These are phyloP conservation scores for Chalara sp. DNA, from an alignment of 2,329 filamentous ascomycete genomes.

Conservation along the genomic window DNA sequence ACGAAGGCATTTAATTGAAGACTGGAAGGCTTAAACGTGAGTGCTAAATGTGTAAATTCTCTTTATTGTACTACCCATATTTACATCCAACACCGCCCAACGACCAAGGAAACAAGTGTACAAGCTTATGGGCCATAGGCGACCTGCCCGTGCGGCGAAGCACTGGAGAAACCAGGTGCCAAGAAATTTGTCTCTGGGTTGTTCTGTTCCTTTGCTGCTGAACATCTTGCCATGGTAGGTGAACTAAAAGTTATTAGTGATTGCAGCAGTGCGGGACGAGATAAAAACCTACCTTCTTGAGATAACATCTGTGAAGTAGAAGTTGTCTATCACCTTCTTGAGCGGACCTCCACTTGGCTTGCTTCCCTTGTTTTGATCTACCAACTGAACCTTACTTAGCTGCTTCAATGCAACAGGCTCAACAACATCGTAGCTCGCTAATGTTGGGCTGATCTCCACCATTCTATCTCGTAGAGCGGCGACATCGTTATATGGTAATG, in stretches of 20 bases:
- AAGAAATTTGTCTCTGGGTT: constrained; percentile 75
- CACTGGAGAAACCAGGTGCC: constrained; percentile 52
- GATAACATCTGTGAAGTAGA: constrained; percentile 97
- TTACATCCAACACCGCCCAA: constrained; percentile 27
- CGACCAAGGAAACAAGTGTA: constrained; percentile 20
- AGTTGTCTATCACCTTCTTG: constrained; percentile 86
- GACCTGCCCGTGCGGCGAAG: constrained; percentile 23
- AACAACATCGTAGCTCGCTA: constrained; percentile 84
- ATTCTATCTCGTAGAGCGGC: constrained; percentile 86
- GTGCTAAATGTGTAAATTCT: constrained; percentile 4
- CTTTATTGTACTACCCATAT: constrained; percentile 25
- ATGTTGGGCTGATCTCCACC: constrained; percentile 86
- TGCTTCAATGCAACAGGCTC: constrained; percentile 69
- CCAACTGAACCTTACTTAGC: constrained; percentile 88
- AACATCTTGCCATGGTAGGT: constrained; percentile 97
- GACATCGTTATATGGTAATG: constrained; percentile 90
- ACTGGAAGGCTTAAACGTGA: no score
- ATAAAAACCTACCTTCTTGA: constrained; percentile 69
- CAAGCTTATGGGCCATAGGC: constrained; percentile 26
- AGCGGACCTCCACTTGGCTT: constrained; percentile 67
- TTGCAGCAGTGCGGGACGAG: constrained; percentile 4
- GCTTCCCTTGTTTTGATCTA: constrained; percentile 90
- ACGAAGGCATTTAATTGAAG: no score
- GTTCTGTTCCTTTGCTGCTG: constrained; percentile 78
- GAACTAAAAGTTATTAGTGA: constrained; percentile 50